Percentiles rank a stretch among this genome's conserved stretches.
These are phyloP conservation scores for Candida namnaoensis DNA, from an alignment of 805 yeast genomes.

Conservation along the genomic window DNA sequence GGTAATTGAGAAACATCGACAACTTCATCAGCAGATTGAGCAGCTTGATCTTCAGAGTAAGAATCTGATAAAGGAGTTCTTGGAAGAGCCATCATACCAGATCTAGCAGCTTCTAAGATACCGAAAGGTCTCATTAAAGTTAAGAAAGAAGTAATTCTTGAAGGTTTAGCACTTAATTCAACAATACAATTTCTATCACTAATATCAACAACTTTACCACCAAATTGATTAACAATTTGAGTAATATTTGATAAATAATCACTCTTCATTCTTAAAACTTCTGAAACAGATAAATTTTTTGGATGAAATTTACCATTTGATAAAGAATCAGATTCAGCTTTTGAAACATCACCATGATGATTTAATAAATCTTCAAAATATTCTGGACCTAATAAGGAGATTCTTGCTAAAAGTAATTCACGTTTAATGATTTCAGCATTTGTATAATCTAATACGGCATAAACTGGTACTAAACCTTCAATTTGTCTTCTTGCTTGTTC, in stretches of 20 bases:
- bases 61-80: conserved; percentile 75
- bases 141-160: conserved; percentile 78
- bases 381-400: conserved; percentile 94
- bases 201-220: conserved; percentile 88
- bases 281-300: conserved; percentile 79
- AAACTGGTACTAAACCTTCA: conserved; percentile 96
- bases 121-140: conserved; percentile 93
- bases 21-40: conserved; percentile 51
- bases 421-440: conserved; percentile 84
- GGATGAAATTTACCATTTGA: conserved; percentile 60
- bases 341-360: conserved; percentile 46
- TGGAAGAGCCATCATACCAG: conserved; percentile 98
- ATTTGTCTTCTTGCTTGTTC: conserved; percentile 98
- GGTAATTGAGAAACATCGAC: conserved; percentile 90
- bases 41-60: conserved; percentile 40
- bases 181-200: conserved; percentile 90
- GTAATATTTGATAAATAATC: conserved; percentile 80
- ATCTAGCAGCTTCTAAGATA: conserved; percentile 89
- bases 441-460: conserved; percentile 93
- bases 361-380: conserved; percentile 91
- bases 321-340: conserved; percentile 17
- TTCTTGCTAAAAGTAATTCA: conserved; percentile 85
- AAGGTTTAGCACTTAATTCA: conserved; percentile 91
- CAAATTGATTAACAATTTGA: conserved; percentile 75
- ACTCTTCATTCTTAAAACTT: conserved; percentile 91